These are phyloP conservation scores for Piloderma croceum DNA, from an alignment of 768 basidiomycete genomes.

Conservation along the genomic window DNA sequence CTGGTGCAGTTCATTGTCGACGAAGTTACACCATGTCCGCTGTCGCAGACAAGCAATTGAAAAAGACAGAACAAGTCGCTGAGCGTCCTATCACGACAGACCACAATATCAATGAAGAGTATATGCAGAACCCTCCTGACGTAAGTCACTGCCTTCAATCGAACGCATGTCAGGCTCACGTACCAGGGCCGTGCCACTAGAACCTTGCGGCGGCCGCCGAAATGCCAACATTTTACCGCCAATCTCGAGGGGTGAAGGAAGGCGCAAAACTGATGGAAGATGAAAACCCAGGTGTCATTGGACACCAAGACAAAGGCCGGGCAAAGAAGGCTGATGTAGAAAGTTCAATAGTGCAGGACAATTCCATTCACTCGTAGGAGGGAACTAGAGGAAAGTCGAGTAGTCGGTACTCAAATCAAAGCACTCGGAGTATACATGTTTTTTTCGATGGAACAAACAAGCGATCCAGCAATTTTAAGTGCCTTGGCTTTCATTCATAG, in stretches of 20 bases:
- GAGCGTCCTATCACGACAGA: slow-evolving; percentile 19
- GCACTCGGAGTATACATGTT: too few relatives aligned
- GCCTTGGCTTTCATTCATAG: neutral
- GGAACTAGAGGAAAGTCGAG: neutral
- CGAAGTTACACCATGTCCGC: neutral
- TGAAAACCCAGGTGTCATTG: slow-evolving; percentile 14
- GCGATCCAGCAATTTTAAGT: too few relatives aligned
- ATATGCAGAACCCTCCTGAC: slow-evolving; percentile 23
- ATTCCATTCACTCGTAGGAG: slow-evolving; percentile 16
- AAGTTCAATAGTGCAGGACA: slow-evolving; percentile 14
- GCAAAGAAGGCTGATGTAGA: slow-evolving; percentile 14
- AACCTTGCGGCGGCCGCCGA: slow-evolving; percentile 5
- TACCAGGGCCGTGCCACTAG: slow-evolving; percentile 12
- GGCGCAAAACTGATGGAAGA: slow-evolving; percentile 10
- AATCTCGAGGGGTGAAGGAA: slow-evolving; percentile 18
- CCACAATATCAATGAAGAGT: slow-evolving; percentile 32
- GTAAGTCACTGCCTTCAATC: slow-evolving; percentile 11
- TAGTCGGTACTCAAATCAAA: too few relatives aligned
- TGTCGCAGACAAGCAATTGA: slow-evolving; percentile 17
- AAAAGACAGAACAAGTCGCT: slow-evolving; percentile 26
- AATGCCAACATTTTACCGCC: too few relatives aligned
- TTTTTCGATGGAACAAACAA: too few relatives aligned
- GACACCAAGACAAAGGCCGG: slow-evolving; percentile 16
- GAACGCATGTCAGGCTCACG: neutral
- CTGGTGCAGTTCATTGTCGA: too few relatives aligned